Evolutionary conservation across 371 early-diverging fungal species (phyloP), one percentile per base, ranked within the genome.

Genomic region (Mortierella sp.): DNA sequence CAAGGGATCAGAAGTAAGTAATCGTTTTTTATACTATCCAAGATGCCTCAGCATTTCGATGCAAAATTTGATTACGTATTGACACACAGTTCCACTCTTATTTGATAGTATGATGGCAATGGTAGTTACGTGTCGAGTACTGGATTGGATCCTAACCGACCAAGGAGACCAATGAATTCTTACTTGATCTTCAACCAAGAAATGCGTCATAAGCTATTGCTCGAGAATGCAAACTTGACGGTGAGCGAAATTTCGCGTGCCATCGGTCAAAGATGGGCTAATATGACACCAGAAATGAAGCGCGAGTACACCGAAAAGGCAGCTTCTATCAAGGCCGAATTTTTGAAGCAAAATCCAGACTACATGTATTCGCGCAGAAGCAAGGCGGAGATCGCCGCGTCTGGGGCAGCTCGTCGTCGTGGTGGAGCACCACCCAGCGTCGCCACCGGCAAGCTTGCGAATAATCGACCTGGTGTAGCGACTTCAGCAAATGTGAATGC

Each of bases 131-230:
- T 82, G 4, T 24, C 73, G 6, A 28, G 52, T 19, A 21, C 62
- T 28, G 70, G 76, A 61, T 53, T 74, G 71, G 84, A 84, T 59
- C 79, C 76, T 28, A 79, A 83, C 57, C 84, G 90, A 60, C 71
- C 90, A 41, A 90, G 89, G 75, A 85, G 91, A n/a, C 90, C 92
- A 16, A 90, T 90, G 55, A 92, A 92, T 71, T 91, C 91, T 4
- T 92, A 89, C 69, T 66, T 92, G 47, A 75, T 92, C 19, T 92
- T 89, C 55, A 92, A 91, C 69, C 81, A 88, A 47, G 90, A 90
- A 60, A 87, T 88, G 84, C 87, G 92, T n/a, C 88, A 86, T 57
- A 84, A 88, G 72, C 70, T 92, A 36, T 73, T 89, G 40, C 84
- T 87, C 32, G 79, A 82, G 22, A 86, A 89, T 61, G 88, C 88